Evolutionary conservation across 352 stramenopile species (phyloP).

Genomic region (Phytophthora pisi): DNA sequence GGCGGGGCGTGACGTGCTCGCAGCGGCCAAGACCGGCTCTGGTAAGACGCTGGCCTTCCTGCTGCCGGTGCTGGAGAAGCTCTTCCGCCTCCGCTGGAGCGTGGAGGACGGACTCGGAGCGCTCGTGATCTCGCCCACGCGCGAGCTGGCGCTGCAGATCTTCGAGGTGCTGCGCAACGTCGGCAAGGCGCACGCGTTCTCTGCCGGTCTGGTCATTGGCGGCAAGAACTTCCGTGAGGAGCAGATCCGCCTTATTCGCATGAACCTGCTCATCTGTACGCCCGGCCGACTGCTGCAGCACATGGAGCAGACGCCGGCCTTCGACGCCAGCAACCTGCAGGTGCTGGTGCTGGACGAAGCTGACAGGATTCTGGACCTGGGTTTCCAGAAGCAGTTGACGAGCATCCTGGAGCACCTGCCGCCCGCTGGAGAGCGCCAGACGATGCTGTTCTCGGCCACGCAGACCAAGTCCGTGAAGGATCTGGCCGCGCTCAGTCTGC

Average conservation of each 20-base stretch:
- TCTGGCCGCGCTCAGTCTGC: slow-evolving; percentile 94
- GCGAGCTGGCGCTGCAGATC: slow-evolving; percentile 99
- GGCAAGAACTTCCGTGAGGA: slow-evolving; percentile 96
- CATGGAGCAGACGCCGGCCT: slow-evolving; percentile 98
- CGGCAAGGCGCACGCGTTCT: slow-evolving; percentile 96
- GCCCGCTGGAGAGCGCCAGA: slow-evolving; percentile 85
- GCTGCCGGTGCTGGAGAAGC: slow-evolving; percentile 89
- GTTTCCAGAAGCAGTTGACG: slow-evolving; percentile 98
- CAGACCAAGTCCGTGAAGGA: slow-evolving; percentile 98
- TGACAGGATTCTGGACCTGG: slow-evolving; percentile 99
- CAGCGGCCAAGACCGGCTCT: slow-evolving; percentile 92
- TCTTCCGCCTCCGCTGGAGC: slow-evolving; percentile 89
- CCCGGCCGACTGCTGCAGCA: slow-evolving; percentile 97
- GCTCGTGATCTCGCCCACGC: slow-evolving; percentile 97
- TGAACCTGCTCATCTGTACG: slow-evolving; percentile 98
- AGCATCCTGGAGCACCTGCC: slow-evolving; percentile 97
- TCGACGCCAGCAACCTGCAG: slow-evolving; percentile 95
- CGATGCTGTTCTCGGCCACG: slow-evolving; percentile 97
- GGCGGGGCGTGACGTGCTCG: slow-evolving; percentile 91
- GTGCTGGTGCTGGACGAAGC: slow-evolving; percentile 99
- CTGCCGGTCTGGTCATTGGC: slow-evolving; percentile 96
- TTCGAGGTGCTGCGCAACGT: slow-evolving; percentile 98
- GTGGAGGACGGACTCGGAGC: slow-evolving; percentile 95
- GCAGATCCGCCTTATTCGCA: slow-evolving; percentile 93
- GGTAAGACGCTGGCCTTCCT: slow-evolving; percentile 95